Evolutionary conservation across 176 grass and related monocot genomes (phyloP), one percentile per base, ranked within the genome.

Genomic region (Bromus sterilis): DNA sequence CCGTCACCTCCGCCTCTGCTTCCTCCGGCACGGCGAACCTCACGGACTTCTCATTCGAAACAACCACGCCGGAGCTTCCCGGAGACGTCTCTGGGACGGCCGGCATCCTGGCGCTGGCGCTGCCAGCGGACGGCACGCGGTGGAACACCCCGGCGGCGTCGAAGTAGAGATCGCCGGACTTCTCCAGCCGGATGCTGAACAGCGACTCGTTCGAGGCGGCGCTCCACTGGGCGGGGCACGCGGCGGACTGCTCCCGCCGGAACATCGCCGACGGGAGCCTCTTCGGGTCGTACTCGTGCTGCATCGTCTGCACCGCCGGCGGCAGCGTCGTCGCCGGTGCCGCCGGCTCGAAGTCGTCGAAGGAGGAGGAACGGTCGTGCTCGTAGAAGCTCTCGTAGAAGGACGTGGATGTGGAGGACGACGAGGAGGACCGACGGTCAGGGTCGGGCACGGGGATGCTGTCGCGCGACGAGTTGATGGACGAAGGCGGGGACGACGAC

Each of bases 121-220:
- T n/a, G n/a, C n/a, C n/a, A n/a, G 32, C 5, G 23, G 81, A 67
- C 3, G 81, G 41, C 68, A 80, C 28, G 23, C 59, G 68, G 16
- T 56, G 67, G 37, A 88, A 31, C 16, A 77, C 81, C 3, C 49
- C 34, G 9, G 68, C 39, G 16, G 69, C 37, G 69, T 88, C 76
- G 68, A 80, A 84, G 59, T 80, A 88, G 5, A 87, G 31, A 24
- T 87, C 85, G 4, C 21, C 68, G 76, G 36, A 39, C 60, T 49
- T n/a, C 21, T 60, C 46, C 48, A 80, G 67, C 59, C 66, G 76
- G 76, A 89, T 89, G 87, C 81, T 89, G 76, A 89, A 89, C 8
- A 89, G 69, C 68, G 81, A 84, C 0, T 80, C 69, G 81, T 80
- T 79, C 48, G 81, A 84, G 29, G 36, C 29, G 81, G 43, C 48